phyloP scores from a whole-genome alignment of 805 yeast genomes.

The Pichia scutulata region DNA sequence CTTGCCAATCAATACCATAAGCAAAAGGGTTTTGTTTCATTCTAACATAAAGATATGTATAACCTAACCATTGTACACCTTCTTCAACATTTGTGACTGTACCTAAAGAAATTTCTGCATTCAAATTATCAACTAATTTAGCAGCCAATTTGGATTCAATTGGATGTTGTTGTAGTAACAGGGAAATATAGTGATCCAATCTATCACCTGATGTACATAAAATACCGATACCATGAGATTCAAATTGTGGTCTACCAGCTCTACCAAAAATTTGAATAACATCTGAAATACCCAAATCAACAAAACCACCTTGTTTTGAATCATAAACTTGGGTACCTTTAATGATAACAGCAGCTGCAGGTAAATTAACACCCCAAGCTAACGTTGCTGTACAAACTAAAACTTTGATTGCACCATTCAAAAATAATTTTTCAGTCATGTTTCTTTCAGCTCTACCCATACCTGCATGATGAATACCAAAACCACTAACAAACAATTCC shows the following conservation, averaged over 20 bases:
- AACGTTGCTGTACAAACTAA: conserved; percentile 93
- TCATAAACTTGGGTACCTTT: conserved; percentile 97
- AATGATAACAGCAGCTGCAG: conserved; percentile 94
- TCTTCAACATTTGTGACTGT: conserved; percentile 92
- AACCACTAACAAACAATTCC: conserved; percentile 73
- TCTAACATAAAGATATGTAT: conserved; percentile 87
- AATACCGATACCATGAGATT: conserved; percentile 86
- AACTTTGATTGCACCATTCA: conserved; percentile 78
- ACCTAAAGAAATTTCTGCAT: conserved; percentile 94
- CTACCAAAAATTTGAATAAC: conserved; percentile 98
- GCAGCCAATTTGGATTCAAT: conserved; percentile 79
- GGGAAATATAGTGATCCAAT: conserved; percentile 80
- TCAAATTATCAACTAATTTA: conserved; percentile 81
- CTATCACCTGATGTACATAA: conserved; percentile 76
- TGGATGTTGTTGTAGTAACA: conserved; percentile 91
- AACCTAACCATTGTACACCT: conserved; percentile 96
- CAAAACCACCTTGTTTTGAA: conserved; percentile 88
- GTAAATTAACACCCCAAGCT: conserved; percentile 99
- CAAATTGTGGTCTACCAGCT: conserved; percentile 98
- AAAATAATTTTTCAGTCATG: conserved; percentile 79
- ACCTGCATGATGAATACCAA: conserved; percentile 97
- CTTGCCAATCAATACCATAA: conserved; percentile 87
- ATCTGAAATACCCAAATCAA: conserved; percentile 91
- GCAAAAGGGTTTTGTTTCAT: conserved; percentile 92
- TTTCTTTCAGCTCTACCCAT: conserved; percentile 88